Percentiles rank a stretch among this genome's conserved stretches.
Evolutionary conservation across 1,139 yeast species (phyloP).

Genomic region (Kodamaea fungicola): DNA sequence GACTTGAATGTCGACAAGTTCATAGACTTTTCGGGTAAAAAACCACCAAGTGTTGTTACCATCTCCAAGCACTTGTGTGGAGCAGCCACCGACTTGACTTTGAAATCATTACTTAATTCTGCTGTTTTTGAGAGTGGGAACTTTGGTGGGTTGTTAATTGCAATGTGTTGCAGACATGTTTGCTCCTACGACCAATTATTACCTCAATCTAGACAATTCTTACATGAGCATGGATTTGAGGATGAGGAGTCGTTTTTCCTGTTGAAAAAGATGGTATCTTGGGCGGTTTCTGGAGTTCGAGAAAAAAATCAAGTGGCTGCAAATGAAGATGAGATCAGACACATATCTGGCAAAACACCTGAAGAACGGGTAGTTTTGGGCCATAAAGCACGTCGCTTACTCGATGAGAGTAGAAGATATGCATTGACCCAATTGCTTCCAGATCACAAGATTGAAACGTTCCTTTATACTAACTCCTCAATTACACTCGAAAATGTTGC

Average conservation of each 20-base stretch:
- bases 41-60: slow-evolving; percentile 42
- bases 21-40: slow-evolving; percentile 20
- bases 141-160: slow-evolving; percentile 64
- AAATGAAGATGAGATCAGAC: slow-evolving; percentile 1
- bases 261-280: slow-evolving; percentile 66
- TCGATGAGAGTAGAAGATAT: slow-evolving; percentile 52
- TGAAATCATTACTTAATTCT: slow-evolving; percentile 60
- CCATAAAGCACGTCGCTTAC: slow-evolving; percentile 59
- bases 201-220: slow-evolving; percentile 44
- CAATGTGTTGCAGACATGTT: slow-evolving; percentile 95
- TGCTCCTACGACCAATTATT: slow-evolving; percentile 56
- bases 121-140: slow-evolving; percentile 12
- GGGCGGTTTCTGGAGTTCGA: slow-evolving; percentile 78
- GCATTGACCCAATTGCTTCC: slow-evolving; percentile 40
- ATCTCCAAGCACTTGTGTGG: slow-evolving; percentile 91
- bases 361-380: slow-evolving; percentile 59
- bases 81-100: slow-evolving; percentile 84
- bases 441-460: slow-evolving; percentile 43
- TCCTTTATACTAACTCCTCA: slow-evolving; percentile 54
- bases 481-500: slow-evolving; percentile 74
- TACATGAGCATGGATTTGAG: slow-evolving; percentile 30
- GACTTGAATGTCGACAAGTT: slow-evolving; percentile 58
- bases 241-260: slow-evolving; percentile 45
- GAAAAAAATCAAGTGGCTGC: slow-evolving; percentile 31
- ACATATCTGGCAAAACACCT: slow-evolving; percentile 21